Conservation (phyloP, 2,329 filamentous ascomycete species). For the Pestalotiopsis sp. region DNA sequence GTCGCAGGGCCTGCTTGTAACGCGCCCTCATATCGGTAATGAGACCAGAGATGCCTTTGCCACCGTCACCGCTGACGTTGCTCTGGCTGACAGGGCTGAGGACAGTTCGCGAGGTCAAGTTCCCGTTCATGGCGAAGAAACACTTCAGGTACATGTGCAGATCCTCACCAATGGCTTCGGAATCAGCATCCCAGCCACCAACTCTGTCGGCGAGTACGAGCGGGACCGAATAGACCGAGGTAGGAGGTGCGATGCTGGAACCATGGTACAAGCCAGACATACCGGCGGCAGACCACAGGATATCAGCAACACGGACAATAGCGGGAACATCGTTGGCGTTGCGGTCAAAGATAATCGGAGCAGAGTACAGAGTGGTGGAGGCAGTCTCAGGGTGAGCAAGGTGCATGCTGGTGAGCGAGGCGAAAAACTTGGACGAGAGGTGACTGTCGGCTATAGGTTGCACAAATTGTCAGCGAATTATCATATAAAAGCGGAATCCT, state of each 20-base stretch:
- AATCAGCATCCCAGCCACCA: conserved; percentile 70
- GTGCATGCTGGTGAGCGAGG: conserved; percentile 64
- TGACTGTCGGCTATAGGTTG: conserved; percentile 64
- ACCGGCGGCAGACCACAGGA: conserved; percentile 71
- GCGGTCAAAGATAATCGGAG: conserved; percentile 73
- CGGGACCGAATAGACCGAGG: conserved; percentile 72
- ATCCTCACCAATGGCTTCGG: conserved; percentile 74
- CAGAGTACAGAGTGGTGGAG: conserved; percentile 64
- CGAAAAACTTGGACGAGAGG: conserved; percentile 67
- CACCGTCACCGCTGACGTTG: conserved; percentile 64
- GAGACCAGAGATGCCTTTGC: conserved; percentile 53
- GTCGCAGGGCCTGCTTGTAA: conserved; percentile 70
- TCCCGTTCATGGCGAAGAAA: conserved; percentile 72
- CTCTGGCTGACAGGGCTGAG: conserved; percentile 71
- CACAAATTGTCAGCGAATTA: conserved; percentile 28
- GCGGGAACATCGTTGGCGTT: conserved; percentile 69
- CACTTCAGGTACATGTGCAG: conserved; percentile 79
- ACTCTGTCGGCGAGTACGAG: conserved; percentile 67
- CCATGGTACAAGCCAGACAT: conserved; percentile 67
- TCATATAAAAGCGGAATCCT: not conserved
- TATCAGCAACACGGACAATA: conserved; percentile 69
- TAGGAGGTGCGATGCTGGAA: conserved; percentile 67
- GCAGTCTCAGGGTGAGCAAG: conserved; percentile 58
- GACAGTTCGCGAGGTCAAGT: conserved; percentile 63
- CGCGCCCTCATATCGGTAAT: conserved; percentile 61